Evolutionary conservation across 1,284 basidiomycete species (phyloP).

Genomic region (Apiotrichum akiyoshidainum): DNA sequence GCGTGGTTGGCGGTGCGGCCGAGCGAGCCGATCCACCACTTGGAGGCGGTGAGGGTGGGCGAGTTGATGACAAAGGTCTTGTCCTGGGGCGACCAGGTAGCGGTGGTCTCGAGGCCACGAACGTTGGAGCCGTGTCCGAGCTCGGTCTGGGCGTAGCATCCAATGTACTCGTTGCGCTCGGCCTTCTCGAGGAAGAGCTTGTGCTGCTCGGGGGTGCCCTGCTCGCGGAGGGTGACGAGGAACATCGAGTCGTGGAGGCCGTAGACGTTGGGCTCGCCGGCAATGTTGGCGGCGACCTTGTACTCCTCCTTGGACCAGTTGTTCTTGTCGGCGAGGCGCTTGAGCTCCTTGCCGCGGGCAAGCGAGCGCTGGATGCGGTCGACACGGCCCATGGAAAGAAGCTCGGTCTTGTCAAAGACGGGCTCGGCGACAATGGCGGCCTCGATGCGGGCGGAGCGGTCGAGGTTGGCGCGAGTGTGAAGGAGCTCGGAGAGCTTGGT

Average conservation of each 20-base stretch:
- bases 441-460: neutral
- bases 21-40: conserved; percentile 60
- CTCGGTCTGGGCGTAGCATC: conserved; percentile 59
- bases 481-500: conserved; percentile 14
- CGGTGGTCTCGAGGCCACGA: conserved; percentile 60
- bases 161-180: conserved; percentile 45
- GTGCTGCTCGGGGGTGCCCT: conserved; percentile 22
- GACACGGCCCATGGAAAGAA: conserved; percentile 24
- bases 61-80: conserved; percentile 61
- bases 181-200: conserved; percentile 23
- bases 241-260: conserved; percentile 24
- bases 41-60: conserved; percentile 54
- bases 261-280: conserved; percentile 21
- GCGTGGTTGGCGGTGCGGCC: conserved; percentile 59
- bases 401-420: conserved; percentile 23
- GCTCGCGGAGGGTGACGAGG: conserved; percentile 19
- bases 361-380: conserved; percentile 21
- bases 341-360: conserved; percentile 23
- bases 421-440: conserved; percentile 11
- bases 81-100: conserved; percentile 55
- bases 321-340: conserved; percentile 16
- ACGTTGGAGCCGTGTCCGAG: conserved; percentile 57
- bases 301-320: conserved; percentile 19
- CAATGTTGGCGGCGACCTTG: conserved; percentile 9
- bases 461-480: conserved; percentile 15